Evolutionary conservation across 345 rosid species (phyloP).

Genomic region (Arabis hirsuta): DNA sequence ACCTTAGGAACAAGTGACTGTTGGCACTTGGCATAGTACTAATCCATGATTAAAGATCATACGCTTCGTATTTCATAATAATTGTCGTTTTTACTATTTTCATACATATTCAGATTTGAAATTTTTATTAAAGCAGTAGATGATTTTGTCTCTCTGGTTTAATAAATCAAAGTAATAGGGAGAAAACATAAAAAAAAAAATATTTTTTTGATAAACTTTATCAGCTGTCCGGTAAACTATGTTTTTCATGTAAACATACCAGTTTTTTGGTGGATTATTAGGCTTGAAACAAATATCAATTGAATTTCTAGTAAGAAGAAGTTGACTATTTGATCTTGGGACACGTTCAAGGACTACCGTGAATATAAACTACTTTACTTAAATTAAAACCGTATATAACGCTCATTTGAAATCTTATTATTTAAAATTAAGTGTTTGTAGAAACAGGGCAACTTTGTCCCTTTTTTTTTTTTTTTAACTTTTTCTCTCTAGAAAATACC

Average conservation of each 20-base stretch:
- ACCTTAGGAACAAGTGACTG: not conserved
- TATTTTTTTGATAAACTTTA: too few species aligned
- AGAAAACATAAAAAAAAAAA: too few species aligned
- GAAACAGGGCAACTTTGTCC: not conserved
- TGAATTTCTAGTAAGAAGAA: not conserved
- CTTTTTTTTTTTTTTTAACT: not conserved
- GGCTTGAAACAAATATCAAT: too few species aligned
- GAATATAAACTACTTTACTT: not conserved
- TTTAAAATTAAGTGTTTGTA: not conserved
- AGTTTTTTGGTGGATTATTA: too few species aligned
- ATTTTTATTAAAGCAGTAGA: too few species aligned
- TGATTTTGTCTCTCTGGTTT: too few species aligned
- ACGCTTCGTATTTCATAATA: too few species aligned
- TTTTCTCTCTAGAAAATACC: not conserved
- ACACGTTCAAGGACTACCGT: not conserved
- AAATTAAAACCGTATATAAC: not conserved
- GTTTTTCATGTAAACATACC: too few species aligned
- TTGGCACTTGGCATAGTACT: not conserved
- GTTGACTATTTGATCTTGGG: not conserved
- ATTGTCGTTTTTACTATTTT: too few species aligned
- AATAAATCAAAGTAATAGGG: too few species aligned
- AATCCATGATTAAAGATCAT: not conserved
- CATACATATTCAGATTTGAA: too few species aligned
- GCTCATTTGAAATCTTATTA: not conserved
- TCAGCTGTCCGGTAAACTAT: too few species aligned